Base-by-base conservation (phyloP, 805 yeast species). In the Ogataea minuta region DNA sequence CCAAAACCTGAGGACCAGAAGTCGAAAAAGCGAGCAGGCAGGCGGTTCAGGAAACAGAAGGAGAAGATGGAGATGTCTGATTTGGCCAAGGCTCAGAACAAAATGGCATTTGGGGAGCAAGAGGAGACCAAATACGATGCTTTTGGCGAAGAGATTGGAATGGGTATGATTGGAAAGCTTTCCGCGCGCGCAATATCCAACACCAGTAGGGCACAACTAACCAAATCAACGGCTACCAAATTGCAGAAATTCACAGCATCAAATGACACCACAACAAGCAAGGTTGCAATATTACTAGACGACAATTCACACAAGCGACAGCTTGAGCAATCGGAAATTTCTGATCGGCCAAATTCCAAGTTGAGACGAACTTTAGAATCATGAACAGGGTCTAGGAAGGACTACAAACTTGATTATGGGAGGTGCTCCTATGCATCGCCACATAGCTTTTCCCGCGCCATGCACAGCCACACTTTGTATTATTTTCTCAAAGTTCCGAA, bases 21-120 rank as follows among this genome's bases (percentile, higher is more conserved):
- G 34, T 79, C 91, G 4, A 86, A 87, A 62, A 85, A 81, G 50
- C 70, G 99, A 52, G 97, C 95, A 2, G 99, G 99, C 1, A 68
- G 79, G 48, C 66, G 91, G 40, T 72, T 84, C 50, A 70, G 95
- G 35, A 89, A 88, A 60, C 74, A 78, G 66, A 88, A 86, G 59
- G 85, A 88, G 56, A 79, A 85, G 54, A 81, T 83, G 62, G 81
- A 81, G 53, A 73, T 84, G 72, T 82, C 95, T 0, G 95, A 89
- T 39, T 58, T 85, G 30, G 79, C 89, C 24, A 82, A 79, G 48
- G 84, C 95, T 3, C 95, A 87, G 53, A 89, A 91, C 57, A 76
- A 84, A 54, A 73, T 90, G 77, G 83, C 72, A 28, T 90, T 91
- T 64, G 96, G 95, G 6, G 74, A 80, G 50, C 69, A 72, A 46